These are phyloP conservation scores for Trypanosoma mega DNA, from an alignment of 208 protist species.

Conservation along the genomic window DNA sequence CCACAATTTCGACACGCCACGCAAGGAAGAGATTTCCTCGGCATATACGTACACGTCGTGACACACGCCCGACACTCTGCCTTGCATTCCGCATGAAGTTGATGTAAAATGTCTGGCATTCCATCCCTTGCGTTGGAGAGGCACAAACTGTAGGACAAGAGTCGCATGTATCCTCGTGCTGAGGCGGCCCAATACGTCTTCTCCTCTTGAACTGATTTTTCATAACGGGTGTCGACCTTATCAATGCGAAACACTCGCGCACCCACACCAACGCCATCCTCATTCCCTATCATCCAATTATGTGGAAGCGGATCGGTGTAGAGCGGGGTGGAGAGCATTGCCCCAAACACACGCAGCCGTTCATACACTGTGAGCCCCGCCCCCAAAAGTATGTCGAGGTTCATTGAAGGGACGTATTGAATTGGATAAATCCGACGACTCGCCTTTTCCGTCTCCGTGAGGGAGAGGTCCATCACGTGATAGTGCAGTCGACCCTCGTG, in stretches of 20 bases:
- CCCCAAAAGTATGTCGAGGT: slow-evolving; percentile 19
- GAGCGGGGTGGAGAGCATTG: slow-evolving; percentile 19
- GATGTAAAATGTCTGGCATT: neutral
- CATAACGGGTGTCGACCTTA: slow-evolving; percentile 27
- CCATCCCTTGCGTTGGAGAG: slow-evolving; percentile 3
- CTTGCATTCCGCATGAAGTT: neutral
- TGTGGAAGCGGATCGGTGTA: slow-evolving; percentile 31
- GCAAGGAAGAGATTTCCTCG: slow-evolving; percentile 10
- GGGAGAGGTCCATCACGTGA: slow-evolving; percentile 1
- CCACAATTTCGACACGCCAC: slow-evolving; percentile 10
- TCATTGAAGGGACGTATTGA: slow-evolving; percentile 24
- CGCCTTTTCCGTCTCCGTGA: neutral
- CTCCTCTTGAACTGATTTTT: slow-evolving; percentile 19
- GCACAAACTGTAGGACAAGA: slow-evolving; percentile 27
- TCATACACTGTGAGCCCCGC: slow-evolving; percentile 19
- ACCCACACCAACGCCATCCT: neutral
- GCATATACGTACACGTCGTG: slow-evolving; percentile 11
- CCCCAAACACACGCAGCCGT: slow-evolving; percentile 16
- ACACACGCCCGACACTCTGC: slow-evolving; percentile 9
- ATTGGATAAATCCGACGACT: slow-evolving; percentile 21
- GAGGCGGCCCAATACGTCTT: slow-evolving; percentile 21
- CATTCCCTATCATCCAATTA: slow-evolving; percentile 28
- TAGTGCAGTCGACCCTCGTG: slow-evolving; percentile 1
- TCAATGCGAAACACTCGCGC: slow-evolving; percentile 26
- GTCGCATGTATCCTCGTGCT: slow-evolving; percentile 23